Evolutionary conservation across 164 flowering plant species (phyloP).

Genomic region (Piper longum): DNA sequence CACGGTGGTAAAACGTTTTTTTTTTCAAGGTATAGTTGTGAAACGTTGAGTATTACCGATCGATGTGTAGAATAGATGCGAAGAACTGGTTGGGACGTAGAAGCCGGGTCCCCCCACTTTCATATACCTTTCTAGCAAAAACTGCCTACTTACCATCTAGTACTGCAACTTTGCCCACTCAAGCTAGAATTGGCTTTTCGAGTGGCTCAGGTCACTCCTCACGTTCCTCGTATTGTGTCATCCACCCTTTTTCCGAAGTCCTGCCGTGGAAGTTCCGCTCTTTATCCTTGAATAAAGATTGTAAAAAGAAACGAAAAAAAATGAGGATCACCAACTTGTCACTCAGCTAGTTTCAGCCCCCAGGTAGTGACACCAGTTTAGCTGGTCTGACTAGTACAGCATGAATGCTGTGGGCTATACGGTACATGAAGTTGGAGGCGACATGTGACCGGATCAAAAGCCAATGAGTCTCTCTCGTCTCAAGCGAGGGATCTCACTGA

Average conservation of each 20-base stretch:
- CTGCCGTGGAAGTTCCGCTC: background rate
- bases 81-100: too few relatives aligned
- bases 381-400: background rate
- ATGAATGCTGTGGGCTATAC: background rate
- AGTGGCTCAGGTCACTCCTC: background rate
- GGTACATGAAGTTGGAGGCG: background rate
- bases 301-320: background rate
- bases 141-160: background rate
- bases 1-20: background rate
- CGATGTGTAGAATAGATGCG: too few relatives aligned
- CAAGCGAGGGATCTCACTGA: background rate
- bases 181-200: background rate
- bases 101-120: too few relatives aligned
- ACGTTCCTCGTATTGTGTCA: background rate
- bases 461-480: background rate
- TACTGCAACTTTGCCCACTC: background rate
- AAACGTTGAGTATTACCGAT: too few relatives aligned
- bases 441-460: background rate
- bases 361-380: background rate
- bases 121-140: background rate
- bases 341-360: background rate
- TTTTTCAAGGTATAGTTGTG: too few relatives aligned
- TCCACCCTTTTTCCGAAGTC: background rate
- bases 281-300: background rate
- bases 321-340: background rate